phyloP scores from a whole-genome alignment of 257 asterid species.

The Nicotiana benthamiana region DNA sequence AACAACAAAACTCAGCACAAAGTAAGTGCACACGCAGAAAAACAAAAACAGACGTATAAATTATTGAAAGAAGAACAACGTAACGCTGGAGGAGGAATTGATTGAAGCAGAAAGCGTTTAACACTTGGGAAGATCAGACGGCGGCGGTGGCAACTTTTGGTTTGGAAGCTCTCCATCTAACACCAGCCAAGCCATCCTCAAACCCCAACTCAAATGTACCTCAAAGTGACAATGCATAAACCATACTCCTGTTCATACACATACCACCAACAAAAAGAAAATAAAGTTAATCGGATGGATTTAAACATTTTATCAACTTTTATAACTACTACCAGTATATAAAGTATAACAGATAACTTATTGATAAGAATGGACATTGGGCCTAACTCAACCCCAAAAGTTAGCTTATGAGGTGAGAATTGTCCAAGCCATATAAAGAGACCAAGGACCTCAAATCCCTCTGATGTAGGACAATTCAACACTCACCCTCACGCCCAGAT shows the following conservation, averaged over 20 bases:
- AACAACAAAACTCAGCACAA: no score
- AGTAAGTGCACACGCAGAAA: no score
- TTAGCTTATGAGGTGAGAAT: no score
- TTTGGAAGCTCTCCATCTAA: constrained; percentile 57
- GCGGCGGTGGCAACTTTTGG: constrained; percentile 66
- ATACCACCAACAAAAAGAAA: neutral
- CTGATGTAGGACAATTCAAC: no score
- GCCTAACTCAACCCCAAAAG: no score
- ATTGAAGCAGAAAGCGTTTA: neutral
- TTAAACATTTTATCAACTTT: neutral
- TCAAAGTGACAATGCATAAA: constrained; percentile 64
- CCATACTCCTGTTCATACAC: constrained; percentile 44
- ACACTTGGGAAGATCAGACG: constrained; percentile 69
- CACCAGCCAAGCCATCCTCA: constrained; percentile 77
- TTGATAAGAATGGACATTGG: no score
- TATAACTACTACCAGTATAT: neutral
- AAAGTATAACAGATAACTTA: no score
- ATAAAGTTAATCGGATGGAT: neutral
- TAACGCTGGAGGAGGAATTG: neutral
- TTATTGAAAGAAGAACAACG: neutral
- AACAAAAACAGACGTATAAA: neutral
- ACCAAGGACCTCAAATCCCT: no score
- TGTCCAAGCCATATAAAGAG: no score
- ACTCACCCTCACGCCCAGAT: no score
- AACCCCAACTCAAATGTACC: constrained; percentile 70